Percentiles rank a stretch among this genome's conserved stretches.
Evolutionary conservation across 768 basidiomycete genomes (phyloP).

Genomic region (Tulasnella sp.): DNA sequence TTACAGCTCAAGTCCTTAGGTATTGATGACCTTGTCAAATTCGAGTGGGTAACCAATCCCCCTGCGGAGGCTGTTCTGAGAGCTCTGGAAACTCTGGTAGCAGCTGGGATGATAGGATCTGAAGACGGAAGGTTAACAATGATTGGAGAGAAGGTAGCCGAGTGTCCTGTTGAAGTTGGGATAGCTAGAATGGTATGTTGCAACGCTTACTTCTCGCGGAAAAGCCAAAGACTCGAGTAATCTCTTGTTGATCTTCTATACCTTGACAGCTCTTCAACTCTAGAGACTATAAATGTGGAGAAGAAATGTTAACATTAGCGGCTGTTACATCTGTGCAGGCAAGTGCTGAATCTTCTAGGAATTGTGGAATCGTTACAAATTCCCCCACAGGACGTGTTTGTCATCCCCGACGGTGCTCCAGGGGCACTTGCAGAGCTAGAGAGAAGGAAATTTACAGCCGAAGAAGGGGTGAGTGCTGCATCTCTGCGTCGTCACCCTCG

Average conservation of each 20-base stretch:
- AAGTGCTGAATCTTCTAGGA: slow-evolving; percentile 6
- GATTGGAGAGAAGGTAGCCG: slow-evolving; percentile 77
- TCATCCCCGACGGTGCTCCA: slow-evolving; percentile 72
- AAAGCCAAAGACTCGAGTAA: not conserved
- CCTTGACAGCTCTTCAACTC: slow-evolving; percentile 63
- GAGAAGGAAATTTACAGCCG: slow-evolving; percentile 89
- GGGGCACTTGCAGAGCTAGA: slow-evolving; percentile 86
- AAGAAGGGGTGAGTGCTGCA: slow-evolving; percentile 70
- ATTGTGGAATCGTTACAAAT: not conserved
- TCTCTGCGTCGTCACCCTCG: not conserved
- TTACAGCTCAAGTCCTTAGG: slow-evolving; percentile 90
- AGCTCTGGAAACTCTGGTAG: slow-evolving; percentile 70
- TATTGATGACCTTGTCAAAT: slow-evolving; percentile 88
- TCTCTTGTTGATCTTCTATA: not conserved
- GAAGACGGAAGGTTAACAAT: slow-evolving; percentile 59
- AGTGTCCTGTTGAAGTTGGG: slow-evolving; percentile 85
- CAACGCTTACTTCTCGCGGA: not conserved
- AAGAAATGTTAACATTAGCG: slow-evolving; percentile 90
- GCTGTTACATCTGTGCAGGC: slow-evolving; percentile 93
- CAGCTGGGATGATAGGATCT: slow-evolving; percentile 65
- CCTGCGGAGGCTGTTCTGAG: slow-evolving; percentile 74
- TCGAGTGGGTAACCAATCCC: slow-evolving; percentile 88
- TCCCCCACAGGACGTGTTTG: slow-evolving; percentile 64
- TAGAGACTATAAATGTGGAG: slow-evolving; percentile 75
- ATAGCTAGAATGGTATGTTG: slow-evolving; percentile 80